phyloP scores from a whole-genome alignment of 108 stramenopile species.

The Epithemia pelagica region DNA sequence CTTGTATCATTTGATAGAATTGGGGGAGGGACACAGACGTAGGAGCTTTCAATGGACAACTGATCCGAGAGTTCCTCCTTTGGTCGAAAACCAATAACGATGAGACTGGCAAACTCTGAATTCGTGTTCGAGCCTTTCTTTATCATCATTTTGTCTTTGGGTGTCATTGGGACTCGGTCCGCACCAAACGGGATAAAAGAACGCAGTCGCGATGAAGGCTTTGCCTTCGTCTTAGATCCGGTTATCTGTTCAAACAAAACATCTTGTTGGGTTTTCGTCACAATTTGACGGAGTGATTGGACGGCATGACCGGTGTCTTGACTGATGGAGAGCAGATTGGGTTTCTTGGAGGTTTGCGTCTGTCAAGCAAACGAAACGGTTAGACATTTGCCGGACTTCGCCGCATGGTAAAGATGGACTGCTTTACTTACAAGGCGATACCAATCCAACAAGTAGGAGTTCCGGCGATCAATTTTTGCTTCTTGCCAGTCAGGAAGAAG shows the following conservation, averaged over 20 bases:
- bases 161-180: not conserved
- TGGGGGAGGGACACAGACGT: slow-evolving; percentile 14
- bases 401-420: slow-evolving; percentile 5
- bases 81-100: slow-evolving; percentile 56
- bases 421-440: slow-evolving; percentile 4
- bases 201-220: not conserved
- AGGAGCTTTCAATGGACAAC: slow-evolving; percentile 20
- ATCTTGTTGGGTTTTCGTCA: not conserved
- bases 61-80: slow-evolving; percentile 29
- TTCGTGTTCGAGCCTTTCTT: slow-evolving; percentile 29
- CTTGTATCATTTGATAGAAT: slow-evolving; percentile 11
- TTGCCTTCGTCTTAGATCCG: not conserved
- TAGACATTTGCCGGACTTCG: not conserved
- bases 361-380: not conserved
- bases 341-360: not conserved
- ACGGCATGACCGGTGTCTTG: not conserved
- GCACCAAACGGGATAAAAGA: slow-evolving; percentile 6
- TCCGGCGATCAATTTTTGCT: not conserved
- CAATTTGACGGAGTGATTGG: not conserved
- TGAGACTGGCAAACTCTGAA: slow-evolving; percentile 24
- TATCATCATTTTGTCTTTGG: slow-evolving; percentile 12
- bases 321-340: not conserved
- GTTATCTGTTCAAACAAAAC: slow-evolving; percentile 2
- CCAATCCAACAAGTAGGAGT: slow-evolving; percentile 4
- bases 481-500: slow-evolving; percentile 53